Evolutionary conservation across 73 alveolate genomes (phyloP).

Genomic region (Stentor coeruleus): DNA sequence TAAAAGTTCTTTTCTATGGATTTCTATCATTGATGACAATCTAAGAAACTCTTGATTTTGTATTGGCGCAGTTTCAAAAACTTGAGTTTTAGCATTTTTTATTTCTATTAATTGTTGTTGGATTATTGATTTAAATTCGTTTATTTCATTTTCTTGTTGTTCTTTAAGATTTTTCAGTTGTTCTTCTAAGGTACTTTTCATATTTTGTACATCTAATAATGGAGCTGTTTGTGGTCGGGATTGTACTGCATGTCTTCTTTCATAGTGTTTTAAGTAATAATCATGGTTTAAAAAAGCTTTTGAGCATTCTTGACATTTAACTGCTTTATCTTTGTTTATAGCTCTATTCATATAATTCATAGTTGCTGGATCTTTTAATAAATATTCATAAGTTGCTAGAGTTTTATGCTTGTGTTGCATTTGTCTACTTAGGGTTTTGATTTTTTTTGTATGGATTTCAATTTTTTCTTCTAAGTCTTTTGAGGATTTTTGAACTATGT

Average conservation of each 20-base stretch:
- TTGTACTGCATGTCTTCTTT: constrained; percentile 12
- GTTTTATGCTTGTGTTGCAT: neutral
- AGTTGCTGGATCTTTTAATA: constrained; percentile 8
- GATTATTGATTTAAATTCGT: neutral
- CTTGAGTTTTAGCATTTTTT: too few species aligned
- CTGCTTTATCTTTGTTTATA: neutral
- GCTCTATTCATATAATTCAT: neutral
- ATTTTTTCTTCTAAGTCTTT: neutral
- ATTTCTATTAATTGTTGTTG: neutral
- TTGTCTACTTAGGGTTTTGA: neutral
- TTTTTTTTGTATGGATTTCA: too few species aligned
- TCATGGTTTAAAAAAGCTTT: neutral
- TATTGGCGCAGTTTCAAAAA: too few species aligned
- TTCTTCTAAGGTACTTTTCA: neutral
- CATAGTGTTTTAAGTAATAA: neutral
- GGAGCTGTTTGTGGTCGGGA: constrained; percentile 22
- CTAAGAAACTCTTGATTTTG: too few species aligned
- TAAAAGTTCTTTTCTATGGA: neutral
- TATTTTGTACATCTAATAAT: neutral
- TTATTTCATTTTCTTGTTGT: neutral
- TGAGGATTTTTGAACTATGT: neutral
- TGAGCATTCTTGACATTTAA: neutral
- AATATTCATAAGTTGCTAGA: neutral
- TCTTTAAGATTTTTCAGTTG: neutral
- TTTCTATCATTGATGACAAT: neutral